Base-by-base conservation (phyloP, 805 yeast genomes). In the Candida hungchunana region DNA sequence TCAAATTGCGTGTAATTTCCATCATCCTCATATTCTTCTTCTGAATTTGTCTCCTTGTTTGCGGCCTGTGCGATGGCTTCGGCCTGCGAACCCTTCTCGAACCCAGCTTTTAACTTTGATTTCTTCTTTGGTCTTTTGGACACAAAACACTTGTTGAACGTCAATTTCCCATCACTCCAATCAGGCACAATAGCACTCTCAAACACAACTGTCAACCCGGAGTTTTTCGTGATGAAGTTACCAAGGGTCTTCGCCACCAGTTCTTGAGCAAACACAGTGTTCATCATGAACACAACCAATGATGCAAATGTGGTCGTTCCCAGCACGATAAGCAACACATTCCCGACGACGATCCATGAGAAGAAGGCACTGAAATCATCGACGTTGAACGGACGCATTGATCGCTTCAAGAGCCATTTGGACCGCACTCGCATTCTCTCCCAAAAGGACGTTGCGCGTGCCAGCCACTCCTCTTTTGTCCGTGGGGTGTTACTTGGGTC, bases 1-100 rank as follows among this genome's bases (percentile, higher is more conserved):
- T 93, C 98, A 57, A 82, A 93, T 57, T 93, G 98, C 0, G 98
- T 90, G 60, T 89, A 93, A 60, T 93, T 93, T 1, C 97, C 97
- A 55, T 88, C 95, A 49, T 83, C 96, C 37, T 63, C 67, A 15
- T 62, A 63, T 18, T 62, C 70, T 12, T 61, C 67, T 18, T 34
- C 44, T 1, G 11, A 10, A 18, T 24, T 35, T 9, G 18, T 18
- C 5, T 19, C 38, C 11, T 18, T 28, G 23, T 35, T 36, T 2
- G 42, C 48, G n/a, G 48, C 49, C 26, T 75, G 71, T 18, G 79
- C 81, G 18, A 75, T 75, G 0, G 90, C 89, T 29, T 72, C 82
- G 5, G 76, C 72, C 51, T 80, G 89, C 1, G 85, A 78, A 12
- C 89, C 93, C 47, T 83, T 81, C 13, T 67, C 69, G 35, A 85